Evolutionary conservation across 192 early-diverging fungal species (phyloP).

Genomic region (Coemansia sp.): DNA sequence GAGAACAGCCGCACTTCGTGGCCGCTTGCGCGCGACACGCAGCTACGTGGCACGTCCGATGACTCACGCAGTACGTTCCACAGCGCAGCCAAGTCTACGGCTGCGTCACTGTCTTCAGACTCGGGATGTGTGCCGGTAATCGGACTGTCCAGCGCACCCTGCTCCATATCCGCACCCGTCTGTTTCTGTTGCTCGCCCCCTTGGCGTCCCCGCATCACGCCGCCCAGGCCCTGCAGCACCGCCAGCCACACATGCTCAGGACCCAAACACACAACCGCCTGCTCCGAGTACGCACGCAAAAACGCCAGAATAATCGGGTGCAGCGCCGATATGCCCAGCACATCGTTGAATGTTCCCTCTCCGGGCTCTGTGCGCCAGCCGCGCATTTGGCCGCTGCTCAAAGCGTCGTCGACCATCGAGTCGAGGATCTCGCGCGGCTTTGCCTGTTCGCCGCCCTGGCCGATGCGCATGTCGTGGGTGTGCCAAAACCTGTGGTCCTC

Average conservation of each 20-base stretch:
- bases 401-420: slow-evolving; percentile 39
- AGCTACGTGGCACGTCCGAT: slow-evolving; percentile 17
- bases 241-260: slow-evolving; percentile 47
- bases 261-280: slow-evolving; percentile 25
- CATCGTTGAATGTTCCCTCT: slow-evolving; percentile 45
- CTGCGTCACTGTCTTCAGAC: no score
- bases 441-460: slow-evolving; percentile 19
- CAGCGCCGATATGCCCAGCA: slow-evolving; percentile 27
- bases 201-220: slow-evolving; percentile 12
- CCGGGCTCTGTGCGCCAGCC: slow-evolving; percentile 40
- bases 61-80: slow-evolving; percentile 34
- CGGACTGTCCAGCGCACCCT: no score
- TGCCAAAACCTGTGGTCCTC: slow-evolving; percentile 27
- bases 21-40: slow-evolving; percentile 15
- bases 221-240: slow-evolving; percentile 33
- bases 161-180: slow-evolving; percentile 1
- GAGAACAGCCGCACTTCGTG: slow-evolving; percentile 37
- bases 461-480: slow-evolving; percentile 27
- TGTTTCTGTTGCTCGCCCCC: neutral
- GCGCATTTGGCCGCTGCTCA: slow-evolving; percentile 7
- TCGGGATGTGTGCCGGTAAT: no score
- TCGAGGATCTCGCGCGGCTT: slow-evolving; percentile 23
- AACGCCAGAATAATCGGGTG: slow-evolving; percentile 45
- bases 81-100: slow-evolving; percentile 7
- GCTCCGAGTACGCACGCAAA: slow-evolving; percentile 31